Conservation (phyloP, 495 filamentous ascomycete genomes). For the Echria macrotheca region DNA sequence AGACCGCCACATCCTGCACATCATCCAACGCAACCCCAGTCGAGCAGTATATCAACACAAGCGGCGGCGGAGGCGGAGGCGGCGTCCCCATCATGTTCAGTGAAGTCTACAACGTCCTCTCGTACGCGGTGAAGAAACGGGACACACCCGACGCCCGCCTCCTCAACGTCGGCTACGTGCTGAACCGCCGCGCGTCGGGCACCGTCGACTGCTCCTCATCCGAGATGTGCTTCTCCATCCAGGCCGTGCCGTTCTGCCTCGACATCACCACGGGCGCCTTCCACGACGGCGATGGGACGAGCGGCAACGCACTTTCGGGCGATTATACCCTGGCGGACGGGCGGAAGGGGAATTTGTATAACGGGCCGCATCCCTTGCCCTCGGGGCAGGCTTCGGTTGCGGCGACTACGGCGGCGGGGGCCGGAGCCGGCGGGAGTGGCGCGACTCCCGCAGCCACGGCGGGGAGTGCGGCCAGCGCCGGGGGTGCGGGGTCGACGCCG, state of each 20-base stretch:
- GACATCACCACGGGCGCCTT: slow-evolving; percentile 4
- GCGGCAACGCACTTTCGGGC: slow-evolving; percentile 5
- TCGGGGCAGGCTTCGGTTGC: neutral
- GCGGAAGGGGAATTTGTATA: slow-evolving; percentile 9
- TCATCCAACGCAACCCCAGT: slow-evolving; percentile 4
- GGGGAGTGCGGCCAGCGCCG: neutral
- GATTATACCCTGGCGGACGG: slow-evolving; percentile 8
- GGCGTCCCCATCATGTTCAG: neutral
- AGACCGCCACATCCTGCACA: slow-evolving; percentile 9
- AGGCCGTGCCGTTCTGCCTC: slow-evolving; percentile 4
- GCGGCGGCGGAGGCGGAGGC: neutral
- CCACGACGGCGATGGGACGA: slow-evolving; percentile 9
- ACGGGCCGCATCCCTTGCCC: slow-evolving; percentile 2
- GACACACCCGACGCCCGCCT: slow-evolving; percentile 5
- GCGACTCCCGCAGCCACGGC: neutral
- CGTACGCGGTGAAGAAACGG: slow-evolving; percentile 5
- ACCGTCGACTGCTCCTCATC: neutral
- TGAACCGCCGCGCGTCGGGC: neutral
- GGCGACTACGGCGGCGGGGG: neutral
- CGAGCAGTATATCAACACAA: slow-evolving; percentile 1
- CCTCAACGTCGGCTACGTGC: slow-evolving; percentile 5
- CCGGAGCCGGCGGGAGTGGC: neutral
- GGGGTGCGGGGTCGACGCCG: neutral
- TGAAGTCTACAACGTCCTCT: neutral
- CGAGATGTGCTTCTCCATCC: slow-evolving; percentile 9